Conservation (phyloP, 495 filamentous ascomycete genomes). For the Pseudomonodictys pantanalensis region DNA sequence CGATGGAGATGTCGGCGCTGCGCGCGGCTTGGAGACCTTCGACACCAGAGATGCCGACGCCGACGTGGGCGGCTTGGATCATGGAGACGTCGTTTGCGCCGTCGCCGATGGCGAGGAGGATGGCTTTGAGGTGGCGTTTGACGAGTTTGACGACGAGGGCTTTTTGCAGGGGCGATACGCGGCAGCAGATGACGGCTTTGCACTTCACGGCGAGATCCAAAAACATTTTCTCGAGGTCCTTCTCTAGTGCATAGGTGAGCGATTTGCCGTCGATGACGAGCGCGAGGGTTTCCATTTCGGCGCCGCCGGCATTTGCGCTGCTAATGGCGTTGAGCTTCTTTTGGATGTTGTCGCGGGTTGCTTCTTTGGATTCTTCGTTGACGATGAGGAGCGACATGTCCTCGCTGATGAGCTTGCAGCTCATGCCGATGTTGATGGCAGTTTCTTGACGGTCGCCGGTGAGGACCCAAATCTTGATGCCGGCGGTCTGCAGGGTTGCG, state of each 20-base stretch:
- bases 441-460: conserved; percentile 98
- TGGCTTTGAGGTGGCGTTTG: conserved; percentile 88
- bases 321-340: conserved; percentile 90
- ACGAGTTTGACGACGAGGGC: conserved; percentile 98
- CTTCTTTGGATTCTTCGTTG: conserved; percentile 77
- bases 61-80: conserved; percentile 99
- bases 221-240: conserved; percentile 89
- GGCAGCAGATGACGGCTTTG: conserved; percentile 98
- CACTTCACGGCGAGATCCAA: conserved; percentile 91
- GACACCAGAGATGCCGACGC: conserved; percentile 94
- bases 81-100: conserved; percentile 99
- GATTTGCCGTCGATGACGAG: conserved; percentile 97
- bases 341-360: conserved; percentile 77
- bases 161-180: conserved; percentile 98
- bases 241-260: conserved; percentile 89
- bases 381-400: conserved; percentile 98
- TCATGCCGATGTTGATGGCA: conserved; percentile 99
- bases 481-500: conserved; percentile 91
- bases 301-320: conserved; percentile 66
- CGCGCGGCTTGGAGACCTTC: conserved; percentile 98
- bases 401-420: conserved; percentile 96
- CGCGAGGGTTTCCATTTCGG: conserved; percentile 82
- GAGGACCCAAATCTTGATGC: conserved; percentile 98
- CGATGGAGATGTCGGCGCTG: conserved; percentile 94
- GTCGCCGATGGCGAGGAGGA: conserved; percentile 93